A percentile compares a stretch with the other conserved stretches of the same genome.
These are phyloP conservation scores for Pseudogymnoascus sp. DNA, from an alignment of 2,329 filamentous ascomycete genomes.

Conservation along the genomic window DNA sequence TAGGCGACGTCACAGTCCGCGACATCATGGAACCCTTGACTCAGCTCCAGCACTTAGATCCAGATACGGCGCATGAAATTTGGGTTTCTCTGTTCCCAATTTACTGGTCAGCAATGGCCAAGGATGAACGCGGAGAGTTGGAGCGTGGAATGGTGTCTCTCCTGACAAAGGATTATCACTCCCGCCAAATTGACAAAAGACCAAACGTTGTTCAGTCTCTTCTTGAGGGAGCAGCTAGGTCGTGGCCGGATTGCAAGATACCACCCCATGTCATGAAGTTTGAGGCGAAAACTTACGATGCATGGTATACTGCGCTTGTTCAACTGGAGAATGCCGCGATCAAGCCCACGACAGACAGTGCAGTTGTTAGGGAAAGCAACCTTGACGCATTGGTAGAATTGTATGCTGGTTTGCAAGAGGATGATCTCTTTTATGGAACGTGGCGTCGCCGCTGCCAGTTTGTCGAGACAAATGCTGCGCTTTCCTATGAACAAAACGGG, in stretches of 20 bases:
- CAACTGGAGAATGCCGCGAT: constrained; percentile 88
- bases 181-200: constrained; percentile 85
- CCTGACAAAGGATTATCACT: constrained; percentile 92
- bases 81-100: constrained; percentile 91
- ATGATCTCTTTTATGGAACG: constrained; percentile 94
- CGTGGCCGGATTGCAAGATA: constrained; percentile 82
- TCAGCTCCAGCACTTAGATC: constrained; percentile 87
- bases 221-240: constrained; percentile 77
- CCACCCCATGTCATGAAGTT: constrained; percentile 96
- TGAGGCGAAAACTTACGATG: constrained; percentile 86
- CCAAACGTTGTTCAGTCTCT: constrained; percentile 94
- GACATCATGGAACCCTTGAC: constrained; percentile 85
- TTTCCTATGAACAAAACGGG: constrained; percentile 97
- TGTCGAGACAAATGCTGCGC: constrained; percentile 91
- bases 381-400: constrained; percentile 92
- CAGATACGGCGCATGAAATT: constrained; percentile 74
- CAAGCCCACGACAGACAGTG: constrained; percentile 70
- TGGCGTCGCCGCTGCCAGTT: constrained; percentile 95
- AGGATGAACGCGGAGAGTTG: constrained; percentile 83
- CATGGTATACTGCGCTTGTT: constrained; percentile 90
- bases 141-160: constrained; percentile 87
- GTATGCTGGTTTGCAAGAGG: constrained; percentile 84
- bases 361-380: constrained; percentile 83
- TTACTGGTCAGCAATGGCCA: constrained; percentile 82
- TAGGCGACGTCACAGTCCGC: constrained; percentile 78